Evolutionary conservation across 192 early-diverging fungal species (phyloP), one percentile per base, ranked within the genome.

Genomic region (Rhizophagus prolifer): DNA sequence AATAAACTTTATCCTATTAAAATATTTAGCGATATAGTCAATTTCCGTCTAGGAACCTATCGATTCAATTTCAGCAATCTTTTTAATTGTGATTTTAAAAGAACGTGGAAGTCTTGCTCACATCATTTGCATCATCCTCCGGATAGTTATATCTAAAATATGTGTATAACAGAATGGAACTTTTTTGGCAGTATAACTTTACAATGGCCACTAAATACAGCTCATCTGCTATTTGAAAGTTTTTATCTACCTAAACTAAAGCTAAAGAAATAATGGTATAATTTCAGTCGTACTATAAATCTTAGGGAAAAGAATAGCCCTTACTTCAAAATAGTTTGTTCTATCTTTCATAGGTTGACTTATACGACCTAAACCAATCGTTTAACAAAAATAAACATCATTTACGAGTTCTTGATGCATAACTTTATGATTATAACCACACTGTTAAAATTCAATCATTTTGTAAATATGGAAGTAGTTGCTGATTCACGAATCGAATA

Each of bases 231-330:
- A n/a, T 87, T 72, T 92, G 85, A 81, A 89, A 94, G 60, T 95
- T 80, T 19, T 88, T 81, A n/a, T 7, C 91, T 76, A 77, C n/a
- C n/a, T n/a, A n/a, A n/a, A n/a, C 92, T 91, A 95, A 90, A 8
- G 89, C 85, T 2, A 91, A 88, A 9, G 95, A 93, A 23, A 94
- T 92, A 63, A 89, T 10, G 94, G 93, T 3, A 79, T 81, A 34
- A 98, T 90, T 2, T 83, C 85, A 14, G 81, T 95, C 93, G 82
- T 97, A 98, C 96, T 95, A 80, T 92, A 86, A 28, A 98, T 87
- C 2, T 89, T 87, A 0, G 77, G 82, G 23, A 86, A 77, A 8
- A 91, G 89, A 16, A 93, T 87, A 47, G 84, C 82, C 30, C 77
- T 82, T 36, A 98, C 80, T 70, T 92, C 90, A 77, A 95, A 94